Conservation (phyloP, 441 rosid species). For the Syzygium malaccense region DNA sequence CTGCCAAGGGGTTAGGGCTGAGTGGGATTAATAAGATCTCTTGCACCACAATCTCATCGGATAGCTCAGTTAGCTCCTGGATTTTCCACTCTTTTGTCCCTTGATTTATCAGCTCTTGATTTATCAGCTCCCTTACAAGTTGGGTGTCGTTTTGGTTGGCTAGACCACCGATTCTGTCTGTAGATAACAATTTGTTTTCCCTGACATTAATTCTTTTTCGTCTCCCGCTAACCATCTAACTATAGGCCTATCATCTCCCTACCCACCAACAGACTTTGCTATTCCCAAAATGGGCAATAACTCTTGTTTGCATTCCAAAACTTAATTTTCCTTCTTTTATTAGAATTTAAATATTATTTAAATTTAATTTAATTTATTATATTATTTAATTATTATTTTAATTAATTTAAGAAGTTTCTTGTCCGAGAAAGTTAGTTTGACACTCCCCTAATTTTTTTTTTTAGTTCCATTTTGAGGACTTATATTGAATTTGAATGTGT, state of each 20-base stretch:
- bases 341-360: too few species aligned
- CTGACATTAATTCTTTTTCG: background rate
- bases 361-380: too few species aligned
- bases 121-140: background rate
- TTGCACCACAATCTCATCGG: background rate
- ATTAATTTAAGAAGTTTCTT: too few species aligned
- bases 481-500: too few species aligned
- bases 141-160: background rate
- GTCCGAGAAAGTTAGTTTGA: too few species aligned
- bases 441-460: too few species aligned
- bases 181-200: background rate
- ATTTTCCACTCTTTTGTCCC: background rate
- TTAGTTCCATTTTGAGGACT: too few species aligned
- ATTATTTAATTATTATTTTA: too few species aligned
- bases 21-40: background rate
- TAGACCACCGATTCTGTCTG: background rate
- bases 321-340: background rate
- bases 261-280: background rate
- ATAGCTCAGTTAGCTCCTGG: background rate
- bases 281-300: background rate
- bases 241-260: fast-evolving
- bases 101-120: background rate
- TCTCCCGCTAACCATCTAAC: background rate
- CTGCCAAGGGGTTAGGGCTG: fast-evolving
- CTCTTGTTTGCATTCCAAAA: background rate